Conservation (phyloP, 441 rosid species). For the Croton laevigatus region DNA sequence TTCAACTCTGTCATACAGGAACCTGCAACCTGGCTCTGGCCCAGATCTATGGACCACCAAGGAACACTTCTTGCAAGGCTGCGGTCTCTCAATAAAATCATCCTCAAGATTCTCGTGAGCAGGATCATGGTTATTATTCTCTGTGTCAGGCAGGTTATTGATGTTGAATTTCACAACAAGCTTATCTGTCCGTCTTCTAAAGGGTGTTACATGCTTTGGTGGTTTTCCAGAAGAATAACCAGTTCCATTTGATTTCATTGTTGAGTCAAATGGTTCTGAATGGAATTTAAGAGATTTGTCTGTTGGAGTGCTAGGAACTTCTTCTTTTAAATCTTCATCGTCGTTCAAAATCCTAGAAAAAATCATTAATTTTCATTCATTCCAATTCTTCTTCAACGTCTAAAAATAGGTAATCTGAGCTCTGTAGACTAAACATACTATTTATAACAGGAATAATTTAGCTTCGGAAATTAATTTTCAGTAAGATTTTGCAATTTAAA, state of each 20-base stretch:
- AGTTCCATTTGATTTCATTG: conserved; percentile 39
- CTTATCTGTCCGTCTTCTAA: conserved; percentile 67
- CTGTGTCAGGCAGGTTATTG: conserved; percentile 37
- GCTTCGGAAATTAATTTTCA: not conserved
- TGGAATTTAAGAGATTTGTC: conserved; percentile 39
- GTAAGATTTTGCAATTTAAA: not conserved
- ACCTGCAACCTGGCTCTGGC: conserved; percentile 82
- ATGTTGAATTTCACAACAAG: conserved; percentile 65
- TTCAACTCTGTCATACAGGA: conserved; percentile 85
- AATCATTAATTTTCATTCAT: conserved; percentile 1
- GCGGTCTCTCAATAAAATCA: conserved; percentile 73
- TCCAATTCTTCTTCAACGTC: not conserved
- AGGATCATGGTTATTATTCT: conserved; percentile 35
- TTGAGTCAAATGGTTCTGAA: conserved; percentile 48
- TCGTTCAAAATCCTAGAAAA: conserved; percentile 62
- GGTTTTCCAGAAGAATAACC: conserved; percentile 65
- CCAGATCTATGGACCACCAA: conserved; percentile 54
- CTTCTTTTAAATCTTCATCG: conserved; percentile 49
- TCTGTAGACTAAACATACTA: not conserved
- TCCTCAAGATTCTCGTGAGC: conserved; percentile 51
- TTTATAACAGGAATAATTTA: not conserved
- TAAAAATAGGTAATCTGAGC: not conserved
- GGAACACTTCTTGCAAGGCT: conserved; percentile 58
- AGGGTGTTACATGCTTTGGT: conserved; percentile 70
- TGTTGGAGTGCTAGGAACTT: conserved; percentile 63